phyloP scores from a whole-genome alignment of 306 rosid species.

The Trifolium subterraneum region DNA sequence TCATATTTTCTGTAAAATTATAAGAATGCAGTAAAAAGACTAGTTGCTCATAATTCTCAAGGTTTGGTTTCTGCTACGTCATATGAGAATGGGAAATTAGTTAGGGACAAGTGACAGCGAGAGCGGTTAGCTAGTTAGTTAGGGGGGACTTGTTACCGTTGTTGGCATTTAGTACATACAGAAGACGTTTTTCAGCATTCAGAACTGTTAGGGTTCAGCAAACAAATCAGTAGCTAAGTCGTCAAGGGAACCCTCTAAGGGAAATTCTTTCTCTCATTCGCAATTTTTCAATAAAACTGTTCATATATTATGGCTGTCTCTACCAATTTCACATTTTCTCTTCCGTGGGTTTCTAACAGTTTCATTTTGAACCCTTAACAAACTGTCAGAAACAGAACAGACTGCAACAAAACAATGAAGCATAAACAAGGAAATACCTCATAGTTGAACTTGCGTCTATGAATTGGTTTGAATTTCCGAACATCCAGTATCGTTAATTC shows the following conservation, averaged over 20 bases:
- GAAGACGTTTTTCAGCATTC: background rate
- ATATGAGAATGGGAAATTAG: background rate
- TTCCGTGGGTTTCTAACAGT: background rate
- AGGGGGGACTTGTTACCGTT: background rate
- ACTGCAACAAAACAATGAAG: constrained; percentile 19
- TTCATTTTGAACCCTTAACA: constrained; percentile 22
- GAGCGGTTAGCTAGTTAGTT: background rate
- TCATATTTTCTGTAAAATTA: background rate
- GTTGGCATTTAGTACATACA: background rate
- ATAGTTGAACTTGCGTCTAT: constrained; percentile 87
- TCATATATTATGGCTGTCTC: background rate
- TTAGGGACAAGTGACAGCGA: background rate
- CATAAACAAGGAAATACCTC: constrained; percentile 62
- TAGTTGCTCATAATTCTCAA: constrained; percentile 5
- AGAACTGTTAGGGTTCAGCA: background rate
- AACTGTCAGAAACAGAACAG: constrained; percentile 25
- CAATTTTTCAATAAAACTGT: background rate
- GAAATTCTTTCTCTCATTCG: constrained; percentile 2
- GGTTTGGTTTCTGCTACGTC: background rate
- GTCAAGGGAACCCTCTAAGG: background rate
- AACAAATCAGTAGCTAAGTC: background rate
- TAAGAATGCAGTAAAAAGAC: background rate
- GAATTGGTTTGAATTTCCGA: constrained; percentile 91
- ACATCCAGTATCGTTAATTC: constrained; percentile 95
- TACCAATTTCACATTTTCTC: background rate